phyloP scores from a whole-genome alignment of 768 basidiomycete species.

The Boletus reticuloceps region DNA sequence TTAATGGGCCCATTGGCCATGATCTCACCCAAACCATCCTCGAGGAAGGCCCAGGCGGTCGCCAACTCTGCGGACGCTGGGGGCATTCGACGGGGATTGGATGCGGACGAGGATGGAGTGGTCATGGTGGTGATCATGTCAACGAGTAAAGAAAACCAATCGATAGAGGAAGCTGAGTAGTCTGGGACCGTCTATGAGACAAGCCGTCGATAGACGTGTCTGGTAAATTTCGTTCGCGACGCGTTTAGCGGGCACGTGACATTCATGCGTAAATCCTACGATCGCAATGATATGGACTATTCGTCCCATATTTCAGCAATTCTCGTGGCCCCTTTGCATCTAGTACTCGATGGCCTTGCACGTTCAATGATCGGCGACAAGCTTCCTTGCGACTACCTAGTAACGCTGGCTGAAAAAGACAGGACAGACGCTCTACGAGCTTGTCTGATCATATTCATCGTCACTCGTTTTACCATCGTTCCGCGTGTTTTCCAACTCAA shows the following conservation, averaged over 20 bases:
- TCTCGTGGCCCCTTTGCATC: neutral
- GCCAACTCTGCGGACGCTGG: slow-evolving; percentile 65
- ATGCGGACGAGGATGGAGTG: slow-evolving; percentile 28
- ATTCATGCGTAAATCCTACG: no score
- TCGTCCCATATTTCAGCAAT: neutral
- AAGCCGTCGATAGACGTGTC: no score
- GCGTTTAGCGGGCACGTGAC: no score
- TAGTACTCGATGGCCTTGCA: neutral
- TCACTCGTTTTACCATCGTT: neutral
- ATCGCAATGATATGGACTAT: neutral
- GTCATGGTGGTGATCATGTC: no score
- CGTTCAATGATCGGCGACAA: neutral
- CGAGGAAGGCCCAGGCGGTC: slow-evolving; percentile 84
- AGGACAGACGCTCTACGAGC: neutral
- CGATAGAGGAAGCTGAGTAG: no score
- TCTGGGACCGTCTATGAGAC: no score
- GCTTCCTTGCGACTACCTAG: neutral
- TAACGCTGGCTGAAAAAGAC: neutral
- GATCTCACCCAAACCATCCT: slow-evolving; percentile 86
- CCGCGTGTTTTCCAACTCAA: neutral
- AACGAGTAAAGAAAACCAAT: slow-evolving; percentile 16
- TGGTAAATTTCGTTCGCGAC: no score
- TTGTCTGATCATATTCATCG: neutral
- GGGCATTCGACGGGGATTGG: slow-evolving; percentile 52
- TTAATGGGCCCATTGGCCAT: slow-evolving; percentile 91